Conservation (phyloP, 148 eudicot genomes). For the Selenicereus undatus region DNA sequence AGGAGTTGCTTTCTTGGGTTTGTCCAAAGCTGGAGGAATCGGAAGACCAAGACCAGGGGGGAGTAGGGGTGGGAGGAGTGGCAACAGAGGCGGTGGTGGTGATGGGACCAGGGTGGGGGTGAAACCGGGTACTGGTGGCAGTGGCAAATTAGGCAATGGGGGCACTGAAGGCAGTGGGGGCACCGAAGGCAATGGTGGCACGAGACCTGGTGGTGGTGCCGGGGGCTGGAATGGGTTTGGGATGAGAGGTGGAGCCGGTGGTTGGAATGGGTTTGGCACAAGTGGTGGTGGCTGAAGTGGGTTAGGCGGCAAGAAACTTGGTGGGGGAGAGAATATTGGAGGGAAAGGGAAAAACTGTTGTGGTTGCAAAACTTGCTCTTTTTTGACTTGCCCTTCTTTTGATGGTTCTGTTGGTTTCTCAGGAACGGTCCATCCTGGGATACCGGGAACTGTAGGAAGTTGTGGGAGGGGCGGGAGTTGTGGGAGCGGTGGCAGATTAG, state of each 20-base stretch:
- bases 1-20: conserved; percentile 15
- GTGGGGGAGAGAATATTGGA: conserved; percentile 32
- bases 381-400: not conserved
- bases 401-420: conserved; percentile 2
- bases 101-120: conserved; percentile 16
- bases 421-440: conserved; percentile 21
- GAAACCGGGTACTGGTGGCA: conserved; percentile 16
- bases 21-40: conserved; percentile 23
- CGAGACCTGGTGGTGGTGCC: conserved; percentile 24
- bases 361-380: conserved; percentile 16
- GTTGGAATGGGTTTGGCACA: conserved; percentile 40
- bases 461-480: conserved; percentile 44
- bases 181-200: conserved; percentile 15
- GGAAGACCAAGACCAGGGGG: conserved; percentile 35
- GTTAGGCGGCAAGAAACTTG: conserved; percentile 34
- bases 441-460: conserved; percentile 51
- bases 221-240: conserved; percentile 50
- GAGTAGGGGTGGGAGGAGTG: conserved; percentile 29
- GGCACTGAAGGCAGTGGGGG: conserved; percentile 15
- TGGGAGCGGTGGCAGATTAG: conserved; percentile 38
- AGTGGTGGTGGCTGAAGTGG: conserved; percentile 41
- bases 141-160: conserved; percentile 11
- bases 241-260: conserved; percentile 35
- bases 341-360: conserved; percentile 24
- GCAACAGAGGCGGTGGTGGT: conserved; percentile 20